These are phyloP conservation scores for Xylaria sp. DNA, from an alignment of 2,329 filamentous ascomycete species.

Conservation along the genomic window DNA sequence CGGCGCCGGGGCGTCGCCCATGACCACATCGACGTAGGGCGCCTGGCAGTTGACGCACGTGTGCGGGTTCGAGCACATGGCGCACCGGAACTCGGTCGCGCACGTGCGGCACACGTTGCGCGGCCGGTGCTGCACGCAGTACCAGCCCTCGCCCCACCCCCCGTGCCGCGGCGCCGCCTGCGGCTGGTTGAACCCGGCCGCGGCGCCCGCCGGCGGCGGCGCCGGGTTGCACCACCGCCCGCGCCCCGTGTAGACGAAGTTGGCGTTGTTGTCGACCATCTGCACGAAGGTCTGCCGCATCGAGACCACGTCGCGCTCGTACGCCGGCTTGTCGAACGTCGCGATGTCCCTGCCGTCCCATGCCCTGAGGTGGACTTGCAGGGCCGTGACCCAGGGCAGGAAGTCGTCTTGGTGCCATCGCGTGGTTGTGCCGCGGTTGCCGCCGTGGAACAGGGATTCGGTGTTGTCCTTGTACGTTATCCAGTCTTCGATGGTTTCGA, in stretches of 20 bases:
- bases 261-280: neutral
- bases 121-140: neutral
- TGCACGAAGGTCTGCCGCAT: neutral
- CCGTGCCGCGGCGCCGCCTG: neutral
- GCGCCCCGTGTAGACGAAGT: neutral
- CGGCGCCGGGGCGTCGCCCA: no score
- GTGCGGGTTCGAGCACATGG: constrained; percentile 10
- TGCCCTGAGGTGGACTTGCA: neutral
- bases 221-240: neutral
- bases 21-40: neutral
- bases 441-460: neutral
- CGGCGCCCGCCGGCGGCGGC: no score
- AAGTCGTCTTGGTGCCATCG: neutral
- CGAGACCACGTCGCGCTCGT: neutral
- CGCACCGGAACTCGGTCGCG: neutral
- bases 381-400: neutral
- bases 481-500: constrained; percentile 5
- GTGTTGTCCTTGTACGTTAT: neutral
- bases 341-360: neutral
- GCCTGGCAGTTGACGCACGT: constrained; percentile 1
- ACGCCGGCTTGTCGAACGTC: neutral
- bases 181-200: neutral
- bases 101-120: neutral
- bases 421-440: neutral
- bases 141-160: constrained; percentile 1